These are phyloP conservation scores for Punica granatum DNA, from an alignment of 345 rosid genomes.

Conservation along the genomic window DNA sequence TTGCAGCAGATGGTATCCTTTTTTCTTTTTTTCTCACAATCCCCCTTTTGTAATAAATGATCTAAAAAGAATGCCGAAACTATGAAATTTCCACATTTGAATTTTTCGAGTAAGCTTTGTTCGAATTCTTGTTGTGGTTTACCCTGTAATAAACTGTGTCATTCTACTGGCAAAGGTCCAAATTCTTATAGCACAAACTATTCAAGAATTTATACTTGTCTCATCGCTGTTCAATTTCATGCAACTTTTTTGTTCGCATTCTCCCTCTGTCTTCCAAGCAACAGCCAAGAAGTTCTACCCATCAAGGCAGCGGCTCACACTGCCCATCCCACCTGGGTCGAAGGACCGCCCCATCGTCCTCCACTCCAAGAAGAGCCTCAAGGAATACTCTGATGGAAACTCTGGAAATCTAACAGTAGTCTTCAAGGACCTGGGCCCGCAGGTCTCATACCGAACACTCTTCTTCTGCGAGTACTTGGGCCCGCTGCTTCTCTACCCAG, in stretches of 20 bases:
- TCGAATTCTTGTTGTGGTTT: background rate
- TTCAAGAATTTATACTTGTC: background rate
- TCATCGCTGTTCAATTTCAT: background rate
- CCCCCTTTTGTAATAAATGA: too few relatives aligned
- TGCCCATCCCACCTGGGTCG: conserved; percentile 66
- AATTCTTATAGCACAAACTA: background rate
- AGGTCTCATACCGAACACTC: conserved; percentile 89
- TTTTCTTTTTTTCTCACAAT: too few relatives aligned
- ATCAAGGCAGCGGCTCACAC: conserved; percentile 91
- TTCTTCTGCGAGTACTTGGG: conserved; percentile 96
- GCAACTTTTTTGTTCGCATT: background rate
- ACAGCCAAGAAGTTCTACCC: conserved; percentile 89
- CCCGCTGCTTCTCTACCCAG: conserved; percentile 76
- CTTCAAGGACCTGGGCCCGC: conserved; percentile 92
- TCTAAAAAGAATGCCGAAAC: background rate
- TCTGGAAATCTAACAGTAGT: conserved; percentile 47
- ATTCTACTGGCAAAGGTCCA: background rate
- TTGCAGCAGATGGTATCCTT: background rate
- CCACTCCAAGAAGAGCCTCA: conserved; percentile 56
- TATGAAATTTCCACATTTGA: background rate
- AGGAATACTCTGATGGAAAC: conserved; percentile 67
- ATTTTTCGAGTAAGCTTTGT: background rate
- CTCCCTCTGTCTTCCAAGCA: conserved; percentile 7
- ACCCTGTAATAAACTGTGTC: background rate
- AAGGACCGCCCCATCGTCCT: conserved; percentile 70